Evolutionary conservation across 257 asterid species (phyloP).

Genomic region (Penstemon davidsonii): DNA sequence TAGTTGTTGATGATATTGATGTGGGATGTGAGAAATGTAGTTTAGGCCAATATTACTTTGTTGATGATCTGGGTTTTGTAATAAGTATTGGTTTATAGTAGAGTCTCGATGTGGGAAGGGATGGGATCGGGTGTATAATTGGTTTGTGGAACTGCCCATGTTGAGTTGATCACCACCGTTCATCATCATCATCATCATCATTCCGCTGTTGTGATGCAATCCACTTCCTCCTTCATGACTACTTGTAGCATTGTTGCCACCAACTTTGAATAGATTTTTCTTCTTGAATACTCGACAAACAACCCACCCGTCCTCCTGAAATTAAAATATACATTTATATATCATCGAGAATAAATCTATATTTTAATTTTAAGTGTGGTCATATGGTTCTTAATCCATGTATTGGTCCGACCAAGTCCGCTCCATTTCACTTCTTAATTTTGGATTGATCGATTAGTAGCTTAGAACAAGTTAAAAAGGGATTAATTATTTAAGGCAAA

Average conservation of each 20-base stretch:
- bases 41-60: slow-evolving; percentile 20
- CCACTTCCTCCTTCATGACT: slow-evolving; percentile 34
- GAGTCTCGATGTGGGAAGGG: slow-evolving; percentile 9
- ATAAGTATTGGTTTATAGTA: slow-evolving; percentile 10
- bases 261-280: slow-evolving; percentile 74
- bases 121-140: slow-evolving; percentile 21
- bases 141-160: slow-evolving; percentile 29
- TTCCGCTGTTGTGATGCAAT: slow-evolving; percentile 7
- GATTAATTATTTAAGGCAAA: too few species aligned
- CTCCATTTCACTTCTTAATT: too few species aligned
- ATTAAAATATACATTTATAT: not conserved
- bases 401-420: too few species aligned
- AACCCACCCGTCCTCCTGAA: slow-evolving; percentile 94
- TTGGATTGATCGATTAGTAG: too few species aligned
- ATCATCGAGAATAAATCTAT: not conserved
- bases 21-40: slow-evolving; percentile 42
- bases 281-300: slow-evolving; percentile 91
- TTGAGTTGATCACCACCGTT: slow-evolving; percentile 27
- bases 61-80: slow-evolving; percentile 7
- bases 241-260: slow-evolving; percentile 20
- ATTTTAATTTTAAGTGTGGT: too few species aligned
- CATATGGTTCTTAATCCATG: too few species aligned
- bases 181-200: slow-evolving; percentile 24
- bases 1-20: slow-evolving; percentile 37
- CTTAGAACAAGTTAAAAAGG: too few species aligned